Conservation (phyloP, 305 asterid species). For the Fraxinus velutina region DNA sequence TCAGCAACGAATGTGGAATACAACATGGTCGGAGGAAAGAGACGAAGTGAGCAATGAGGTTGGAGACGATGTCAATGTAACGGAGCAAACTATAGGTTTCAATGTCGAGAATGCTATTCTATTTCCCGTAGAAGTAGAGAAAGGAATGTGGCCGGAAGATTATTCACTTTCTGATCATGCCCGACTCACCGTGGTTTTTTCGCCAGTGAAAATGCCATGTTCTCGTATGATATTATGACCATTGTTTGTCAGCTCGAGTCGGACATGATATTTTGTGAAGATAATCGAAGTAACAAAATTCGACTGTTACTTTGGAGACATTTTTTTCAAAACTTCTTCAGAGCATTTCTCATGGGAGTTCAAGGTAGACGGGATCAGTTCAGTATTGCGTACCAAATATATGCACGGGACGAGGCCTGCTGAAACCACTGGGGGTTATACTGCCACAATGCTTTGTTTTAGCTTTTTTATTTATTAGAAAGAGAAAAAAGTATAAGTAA, state of each 20-base stretch:
- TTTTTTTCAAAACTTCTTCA: background rate
- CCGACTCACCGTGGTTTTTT: conserved; percentile 79
- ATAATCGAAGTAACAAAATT: background rate
- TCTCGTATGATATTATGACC: conserved; percentile 42
- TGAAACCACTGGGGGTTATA: background rate
- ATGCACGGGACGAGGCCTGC: background rate
- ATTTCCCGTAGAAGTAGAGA: conserved; percentile 89
- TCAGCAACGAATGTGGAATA: conserved; percentile 83
- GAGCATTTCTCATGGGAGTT: background rate
- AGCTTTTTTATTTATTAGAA: background rate
- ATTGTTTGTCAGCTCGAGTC: background rate
- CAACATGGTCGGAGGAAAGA: conserved; percentile 53
- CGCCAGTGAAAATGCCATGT: conserved; percentile 82
- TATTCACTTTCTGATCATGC: conserved; percentile 96
- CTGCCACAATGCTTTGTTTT: background rate
- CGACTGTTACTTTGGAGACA: background rate
- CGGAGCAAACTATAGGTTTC: conserved; percentile 73
- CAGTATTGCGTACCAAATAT: background rate
- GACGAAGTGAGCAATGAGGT: conserved; percentile 36
- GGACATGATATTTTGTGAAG: background rate
- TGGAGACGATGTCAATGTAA: conserved; percentile 38
- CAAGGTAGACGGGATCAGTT: background rate
- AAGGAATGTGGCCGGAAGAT: conserved; percentile 90
- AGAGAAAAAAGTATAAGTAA: background rate
- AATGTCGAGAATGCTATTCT: conserved; percentile 81